Base-by-base conservation (phyloP, 208 protist species). In the Crithidia bombi region DNA sequence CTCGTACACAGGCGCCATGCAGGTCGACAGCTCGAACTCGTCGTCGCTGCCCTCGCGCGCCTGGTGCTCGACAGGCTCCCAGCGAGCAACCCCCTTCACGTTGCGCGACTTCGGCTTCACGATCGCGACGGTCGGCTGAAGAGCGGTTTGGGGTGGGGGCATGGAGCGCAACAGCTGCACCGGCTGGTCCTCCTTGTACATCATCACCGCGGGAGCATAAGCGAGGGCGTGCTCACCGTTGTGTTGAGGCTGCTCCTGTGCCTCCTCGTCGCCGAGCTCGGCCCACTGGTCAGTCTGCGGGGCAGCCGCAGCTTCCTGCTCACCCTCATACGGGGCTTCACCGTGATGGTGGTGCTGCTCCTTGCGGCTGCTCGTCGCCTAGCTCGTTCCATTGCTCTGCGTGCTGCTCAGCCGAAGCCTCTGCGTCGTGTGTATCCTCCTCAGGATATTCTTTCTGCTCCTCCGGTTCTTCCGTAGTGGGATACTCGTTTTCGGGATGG, bases 11-110 rank as follows among this genome's bases (percentile, higher is more conserved):
- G 55, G 55, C 25, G 33, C 38, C 55, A 47, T 61, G 71, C 75
- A 81, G 2, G 85, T 91, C 28, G 72, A 63, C 36, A 86, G 59
- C 51, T 92, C 86, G 63, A 92, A 87, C 69, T 92, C 86, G 70
- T 92, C 82, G 41, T 90, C 80, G 75, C 69, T 87, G 46, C 71
- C 85, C 21, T 67, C 57, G 15, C 75, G 85, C 17, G 56, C 35
- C 51, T 80, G 28, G 28, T 36, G 28, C 28, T 55, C 50, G 57
- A 89, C 81, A 5, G 79, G 77, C 57, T 87, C 83, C 87, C 87
- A 93, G 56, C 80, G 79, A 49, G 57, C 35, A 39, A 79, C 75
- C 33, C 61, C 36, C 54, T 71, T 86, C 47, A 70, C 65, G 23
- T 79, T 78, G 58, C 69, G 61, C 10, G 69, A 46, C 69, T 74